Evolutionary conservation across 2,329 filamentous ascomycete species (phyloP).

Genomic region (Paramyrothecium roridum): DNA sequence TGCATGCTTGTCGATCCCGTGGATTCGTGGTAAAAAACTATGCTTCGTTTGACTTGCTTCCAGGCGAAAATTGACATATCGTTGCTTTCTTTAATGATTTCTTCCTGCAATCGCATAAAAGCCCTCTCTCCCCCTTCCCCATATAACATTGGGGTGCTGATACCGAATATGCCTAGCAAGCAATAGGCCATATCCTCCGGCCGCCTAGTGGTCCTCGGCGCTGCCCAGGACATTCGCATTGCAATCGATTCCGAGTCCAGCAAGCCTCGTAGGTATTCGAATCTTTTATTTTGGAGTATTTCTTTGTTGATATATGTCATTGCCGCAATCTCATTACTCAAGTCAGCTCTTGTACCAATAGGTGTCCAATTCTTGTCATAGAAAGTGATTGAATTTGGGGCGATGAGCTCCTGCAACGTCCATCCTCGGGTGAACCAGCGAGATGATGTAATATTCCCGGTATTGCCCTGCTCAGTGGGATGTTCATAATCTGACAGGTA

Average conservation of each 20-base stretch:
- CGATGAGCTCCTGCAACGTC: not conserved
- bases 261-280: not conserved
- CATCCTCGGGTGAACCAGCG: not conserved
- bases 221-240: not conserved
- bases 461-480: not conserved
- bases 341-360: not conserved
- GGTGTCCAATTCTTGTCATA: not conserved
- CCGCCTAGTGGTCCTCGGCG: not conserved
- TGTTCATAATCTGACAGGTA: not conserved
- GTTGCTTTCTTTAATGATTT: conserved; percentile 12
- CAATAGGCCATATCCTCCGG: not conserved
- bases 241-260: not conserved
- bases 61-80: conserved; percentile 14
- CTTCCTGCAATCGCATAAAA: conserved; percentile 19
- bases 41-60: not conserved
- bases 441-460: not conserved
- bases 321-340: not conserved
- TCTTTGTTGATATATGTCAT: not conserved
- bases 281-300: not conserved
- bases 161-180: not conserved
- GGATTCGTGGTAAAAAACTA: not conserved
- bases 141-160: conserved; percentile 6
- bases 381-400: not conserved
- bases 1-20: not conserved
- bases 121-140: conserved; percentile 17